Conservation (phyloP, 2,329 filamentous ascomycete species). For the Botryotinia convoluta region DNA sequence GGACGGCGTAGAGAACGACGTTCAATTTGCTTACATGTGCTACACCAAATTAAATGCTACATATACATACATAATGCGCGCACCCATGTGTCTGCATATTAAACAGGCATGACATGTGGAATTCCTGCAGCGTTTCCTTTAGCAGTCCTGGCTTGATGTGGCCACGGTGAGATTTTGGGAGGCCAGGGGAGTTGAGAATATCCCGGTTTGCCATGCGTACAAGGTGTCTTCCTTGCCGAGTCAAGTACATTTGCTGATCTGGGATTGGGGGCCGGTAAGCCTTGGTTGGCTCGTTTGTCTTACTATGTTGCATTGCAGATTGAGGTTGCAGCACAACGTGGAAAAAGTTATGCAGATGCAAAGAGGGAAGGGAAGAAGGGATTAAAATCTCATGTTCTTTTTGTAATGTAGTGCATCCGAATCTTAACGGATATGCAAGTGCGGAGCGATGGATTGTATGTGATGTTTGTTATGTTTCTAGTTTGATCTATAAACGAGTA, state of each 20-base stretch:
- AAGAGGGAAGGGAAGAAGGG: neutral
- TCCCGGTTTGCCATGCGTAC: constrained; percentile 21
- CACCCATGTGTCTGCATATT: neutral
- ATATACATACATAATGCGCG: neutral
- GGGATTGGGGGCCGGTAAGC: constrained; percentile 7
- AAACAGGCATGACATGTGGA: constrained; percentile 14
- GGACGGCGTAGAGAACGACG: neutral
- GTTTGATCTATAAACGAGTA: neutral
- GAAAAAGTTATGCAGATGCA: constrained; percentile 12
- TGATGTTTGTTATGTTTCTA: neutral
- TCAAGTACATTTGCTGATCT: neutral
- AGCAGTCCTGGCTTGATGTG: neutral
- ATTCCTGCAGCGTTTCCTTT: neutral
- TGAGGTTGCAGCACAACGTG: constrained; percentile 16
- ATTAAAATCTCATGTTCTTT: constrained; percentile 1
- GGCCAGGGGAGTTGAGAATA: neutral
- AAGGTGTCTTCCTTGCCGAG: constrained; percentile 3
- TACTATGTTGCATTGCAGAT: constrained; percentile 7
- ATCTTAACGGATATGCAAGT: constrained; percentile 9
- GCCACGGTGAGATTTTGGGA: constrained; percentile 18
- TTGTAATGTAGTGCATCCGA: neutral
- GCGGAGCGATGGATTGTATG: constrained; percentile 1
- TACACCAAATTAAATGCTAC: neutral
- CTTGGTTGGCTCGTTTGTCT: constrained; percentile 10
- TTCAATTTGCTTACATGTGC: neutral